Evolutionary conservation across 192 early-diverging fungal genomes (phyloP), one percentile per base, ranked within the genome.

Genomic region (Coemansia reversa): DNA sequence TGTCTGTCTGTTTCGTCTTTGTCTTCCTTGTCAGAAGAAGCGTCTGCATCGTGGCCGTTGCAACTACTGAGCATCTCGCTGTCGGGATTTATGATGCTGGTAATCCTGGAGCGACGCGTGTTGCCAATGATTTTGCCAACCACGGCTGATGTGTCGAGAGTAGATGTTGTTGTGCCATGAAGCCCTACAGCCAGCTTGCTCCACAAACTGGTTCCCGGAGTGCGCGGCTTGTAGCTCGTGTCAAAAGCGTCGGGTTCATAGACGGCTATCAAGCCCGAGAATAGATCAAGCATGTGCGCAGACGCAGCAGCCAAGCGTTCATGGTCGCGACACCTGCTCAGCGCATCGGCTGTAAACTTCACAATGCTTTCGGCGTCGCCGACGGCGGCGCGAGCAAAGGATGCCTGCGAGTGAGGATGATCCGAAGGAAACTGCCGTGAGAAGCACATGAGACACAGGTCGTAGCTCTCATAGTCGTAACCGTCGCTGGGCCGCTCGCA

Each of bases 371-470:
- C 76, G 20, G 58, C 56, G 24, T 79, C 68, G 12, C 67, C 32
- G 1, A 84, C 65, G 0, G 83, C 59, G 5, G 65, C 62, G n/a
- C 75, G 70, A 2, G 94, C 94, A 83, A 95, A 95, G n/a, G 83
- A 84, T 2, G 88, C 84, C 2, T 86, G 84, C 24, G 91, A 88
- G 69, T 95, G 94, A 14, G 86, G 82, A 66, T 95, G 94, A 42
- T 81, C 81, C 6, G 73, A 64, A 11, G 89, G 90, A 58, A 90
- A 91, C 42, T 76, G 67, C 52, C 89, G 85, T 18, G 85, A 82
- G 62, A 89, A 93, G 69, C 90, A 91, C 63, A 79, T 83, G 24
- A 82, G 62, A 35, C 90, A 93, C n/a, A 92, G 74, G 22, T 91
- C 90, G 60, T 90, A 92, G 67, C 86, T 90, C 55, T 87, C 70